Evolutionary conservation across 257 asterid species (phyloP).

Genomic region (Gardenia jasminoides): DNA sequence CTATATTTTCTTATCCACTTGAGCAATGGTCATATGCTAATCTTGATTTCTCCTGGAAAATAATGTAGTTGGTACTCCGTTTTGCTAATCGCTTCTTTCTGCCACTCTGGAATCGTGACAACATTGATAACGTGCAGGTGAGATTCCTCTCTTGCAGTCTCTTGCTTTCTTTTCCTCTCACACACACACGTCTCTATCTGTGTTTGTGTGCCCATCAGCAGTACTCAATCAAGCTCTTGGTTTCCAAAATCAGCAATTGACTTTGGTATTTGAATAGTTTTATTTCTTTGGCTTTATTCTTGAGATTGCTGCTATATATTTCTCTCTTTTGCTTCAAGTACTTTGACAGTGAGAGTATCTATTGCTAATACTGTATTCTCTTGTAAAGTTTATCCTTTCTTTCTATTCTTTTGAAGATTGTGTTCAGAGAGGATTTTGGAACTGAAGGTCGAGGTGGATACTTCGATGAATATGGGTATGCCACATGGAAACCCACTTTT

Average conservation of each 20-base stretch:
- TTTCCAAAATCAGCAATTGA: not conserved
- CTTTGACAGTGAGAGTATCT: not conserved
- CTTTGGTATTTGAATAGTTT: not conserved
- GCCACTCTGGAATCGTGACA: constrained; percentile 98
- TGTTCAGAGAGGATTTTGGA: constrained; percentile 98
- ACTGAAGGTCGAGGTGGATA: constrained; percentile 99
- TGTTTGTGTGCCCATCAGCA: not conserved
- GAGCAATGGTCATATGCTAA: not conserved
- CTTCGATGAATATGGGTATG: constrained; percentile 96
- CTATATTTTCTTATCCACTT: constrained; percentile 3
- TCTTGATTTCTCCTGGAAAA: constrained; percentile 23
- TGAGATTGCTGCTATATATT: not conserved
- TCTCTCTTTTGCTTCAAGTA: not conserved
- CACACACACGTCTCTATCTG: not conserved
- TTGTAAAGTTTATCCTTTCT: constrained; percentile 11
- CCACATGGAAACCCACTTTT: constrained; percentile 6
- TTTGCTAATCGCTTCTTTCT: constrained; percentile 93
- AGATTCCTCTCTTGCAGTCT: constrained; percentile 19
- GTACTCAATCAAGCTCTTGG: not conserved
- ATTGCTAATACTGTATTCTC: not conserved
- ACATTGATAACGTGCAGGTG: constrained; percentile 92
- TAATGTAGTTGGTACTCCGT: constrained; percentile 91
- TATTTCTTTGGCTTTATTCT: not conserved
- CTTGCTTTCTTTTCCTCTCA: constrained; percentile 6
- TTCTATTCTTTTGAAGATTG: constrained; percentile 56